Conservation (phyloP, 2,329 filamentous ascomycete genomes). For the Calonectria pteridis region DNA sequence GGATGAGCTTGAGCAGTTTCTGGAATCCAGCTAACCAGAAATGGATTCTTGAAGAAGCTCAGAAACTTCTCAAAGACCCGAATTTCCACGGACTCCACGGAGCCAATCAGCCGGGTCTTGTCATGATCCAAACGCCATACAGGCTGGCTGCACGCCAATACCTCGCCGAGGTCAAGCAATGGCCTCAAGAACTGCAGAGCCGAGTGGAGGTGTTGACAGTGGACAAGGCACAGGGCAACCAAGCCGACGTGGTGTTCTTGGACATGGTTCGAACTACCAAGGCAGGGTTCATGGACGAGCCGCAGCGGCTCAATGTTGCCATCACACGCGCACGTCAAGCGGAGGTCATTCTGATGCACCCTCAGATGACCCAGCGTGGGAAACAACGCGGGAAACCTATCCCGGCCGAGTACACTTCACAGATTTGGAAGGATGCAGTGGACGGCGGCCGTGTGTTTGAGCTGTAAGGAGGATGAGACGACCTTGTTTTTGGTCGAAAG, state of each 20-base stretch:
- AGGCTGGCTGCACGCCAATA: slow-evolving; percentile 54
- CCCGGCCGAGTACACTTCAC: slow-evolving; percentile 41
- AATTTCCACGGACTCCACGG: slow-evolving; percentile 49
- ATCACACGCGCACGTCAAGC: slow-evolving; percentile 59
- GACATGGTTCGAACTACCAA: slow-evolving; percentile 58
- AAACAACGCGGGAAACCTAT: slow-evolving; percentile 17
- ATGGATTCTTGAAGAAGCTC: slow-evolving; percentile 52
- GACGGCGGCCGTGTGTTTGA: slow-evolving; percentile 38
- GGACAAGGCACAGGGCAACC: slow-evolving; percentile 60
- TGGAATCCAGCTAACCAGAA: slow-evolving; percentile 55
- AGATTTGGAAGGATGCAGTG: slow-evolving; percentile 49
- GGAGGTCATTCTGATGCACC: slow-evolving; percentile 60
- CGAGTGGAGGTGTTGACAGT: slow-evolving; percentile 58
- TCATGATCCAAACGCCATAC: slow-evolving; percentile 62
- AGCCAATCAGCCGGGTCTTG: slow-evolving; percentile 44
- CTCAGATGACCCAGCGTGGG: slow-evolving; percentile 47
- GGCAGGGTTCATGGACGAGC: slow-evolving; percentile 58
- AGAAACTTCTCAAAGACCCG: slow-evolving; percentile 47
- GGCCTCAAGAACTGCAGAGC: slow-evolving; percentile 43
- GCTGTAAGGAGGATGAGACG: slow-evolving; percentile 20
- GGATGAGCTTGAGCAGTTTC: slow-evolving; percentile 50
- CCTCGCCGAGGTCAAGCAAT: slow-evolving; percentile 40
- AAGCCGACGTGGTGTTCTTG: slow-evolving; percentile 62
- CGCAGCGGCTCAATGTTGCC: slow-evolving; percentile 59
- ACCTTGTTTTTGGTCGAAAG: background rate